Conservation (phyloP, 176 grass and related monocot species). For the Triticum turgidum region DNA sequence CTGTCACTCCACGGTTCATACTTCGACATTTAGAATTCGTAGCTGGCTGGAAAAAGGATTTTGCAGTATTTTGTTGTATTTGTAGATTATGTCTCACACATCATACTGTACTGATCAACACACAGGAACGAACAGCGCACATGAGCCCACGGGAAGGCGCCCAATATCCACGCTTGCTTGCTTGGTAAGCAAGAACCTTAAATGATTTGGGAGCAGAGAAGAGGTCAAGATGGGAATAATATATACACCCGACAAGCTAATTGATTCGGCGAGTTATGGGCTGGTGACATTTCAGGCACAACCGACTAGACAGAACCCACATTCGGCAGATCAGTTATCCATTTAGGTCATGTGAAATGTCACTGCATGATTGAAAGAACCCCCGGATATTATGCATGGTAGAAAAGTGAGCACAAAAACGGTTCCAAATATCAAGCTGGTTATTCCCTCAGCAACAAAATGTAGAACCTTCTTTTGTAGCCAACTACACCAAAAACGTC, state of each 20-base stretch:
- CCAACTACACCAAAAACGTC: no score
- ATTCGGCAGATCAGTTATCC: background rate
- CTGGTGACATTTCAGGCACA: constrained; percentile 9
- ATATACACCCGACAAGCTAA: background rate
- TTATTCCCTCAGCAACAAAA: no score
- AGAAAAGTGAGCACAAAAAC: no score
- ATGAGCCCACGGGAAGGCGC: background rate
- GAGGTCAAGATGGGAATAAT: background rate
- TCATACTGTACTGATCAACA: no score
- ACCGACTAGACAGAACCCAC: background rate
- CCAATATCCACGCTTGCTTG: no score
- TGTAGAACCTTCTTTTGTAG: no score
- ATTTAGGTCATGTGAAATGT: background rate
- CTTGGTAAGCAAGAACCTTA: background rate
- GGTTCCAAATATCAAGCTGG: no score
- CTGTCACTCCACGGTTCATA: background rate
- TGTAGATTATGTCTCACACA: no score
- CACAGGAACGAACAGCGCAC: background rate
- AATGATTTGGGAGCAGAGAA: background rate
- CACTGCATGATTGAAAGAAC: background rate
- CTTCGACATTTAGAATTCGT: no score
- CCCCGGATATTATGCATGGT: background rate
- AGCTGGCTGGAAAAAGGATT: no score
- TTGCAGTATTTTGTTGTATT: no score
- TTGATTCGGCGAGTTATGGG: constrained; percentile 12